Evolutionary conservation across 352 stramenopile species (phyloP), one percentile per base, ranked within the genome.

Genomic region (Pythium sukuiense): DNA sequence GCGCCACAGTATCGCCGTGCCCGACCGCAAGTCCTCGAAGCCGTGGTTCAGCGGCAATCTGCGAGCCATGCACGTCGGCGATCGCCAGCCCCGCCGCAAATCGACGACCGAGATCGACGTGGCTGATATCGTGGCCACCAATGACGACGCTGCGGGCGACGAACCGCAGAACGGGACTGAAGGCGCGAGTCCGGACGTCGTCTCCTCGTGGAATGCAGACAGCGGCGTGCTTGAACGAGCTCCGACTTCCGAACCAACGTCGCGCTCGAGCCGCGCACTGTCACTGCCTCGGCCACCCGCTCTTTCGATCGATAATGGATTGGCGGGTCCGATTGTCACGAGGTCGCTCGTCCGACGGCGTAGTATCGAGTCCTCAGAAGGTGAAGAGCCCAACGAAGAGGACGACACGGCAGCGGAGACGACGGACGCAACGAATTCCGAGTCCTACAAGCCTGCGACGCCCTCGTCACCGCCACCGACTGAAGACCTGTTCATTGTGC

Each of bases 1-100:
- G 20, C 63, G 69, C 26, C 59, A 69, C 55, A 71, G 69, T 46
- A 70, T 70, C 43, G 67, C 57, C 3, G 62, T 58, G 12, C 50
- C 61, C 6, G 67, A 73, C 26, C 52, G 37, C 35, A 65, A 65
- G 39, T n/a, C 61, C 1, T 48, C 39, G 3, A 73, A 69, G 35
- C 61, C 76, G 13, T 93, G 84, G 84, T 91, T 90, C 58, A 87
- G 81, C 55, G 79, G 80, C 0, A 81, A 93, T 58, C 72, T 92
- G 27, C 72, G 77, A 27, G 84, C 84, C 7, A 90, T 92, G 67
- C 84, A 92, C 61, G 77, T 92, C 9, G 72, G 65, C 32, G 84
- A 92, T 55, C 75, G 82, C 33, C 62, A 84, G 11, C 77, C 81
- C 6, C 71, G 81, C 13, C 87, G 88, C 32, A 79, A 82, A 37